These are phyloP conservation scores for Smittium culicis DNA, from an alignment of 371 early-diverging fungal species.

Conservation along the genomic window DNA sequence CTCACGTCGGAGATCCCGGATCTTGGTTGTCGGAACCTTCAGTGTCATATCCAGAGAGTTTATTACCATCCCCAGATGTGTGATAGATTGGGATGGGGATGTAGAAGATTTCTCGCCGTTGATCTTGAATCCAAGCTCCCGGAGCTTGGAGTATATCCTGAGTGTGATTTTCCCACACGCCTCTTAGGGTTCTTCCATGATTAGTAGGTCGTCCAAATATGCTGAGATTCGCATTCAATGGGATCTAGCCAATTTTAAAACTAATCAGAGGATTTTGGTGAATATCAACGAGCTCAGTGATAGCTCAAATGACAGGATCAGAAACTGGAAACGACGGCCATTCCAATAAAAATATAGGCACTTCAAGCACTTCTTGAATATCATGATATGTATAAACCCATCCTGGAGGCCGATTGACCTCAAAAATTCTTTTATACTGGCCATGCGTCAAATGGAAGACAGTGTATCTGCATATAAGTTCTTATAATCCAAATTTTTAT, in stretches of 20 bases:
- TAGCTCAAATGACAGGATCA: slow-evolving; percentile 33
- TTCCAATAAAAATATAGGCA: slow-evolving; percentile 36
- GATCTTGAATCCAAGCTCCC: slow-evolving; percentile 21
- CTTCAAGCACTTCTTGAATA: slow-evolving; percentile 18
- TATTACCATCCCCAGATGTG: slow-evolving; percentile 28
- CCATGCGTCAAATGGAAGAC: slow-evolving; percentile 18
- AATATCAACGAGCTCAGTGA: slow-evolving; percentile 33
- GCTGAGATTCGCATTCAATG: slow-evolving; percentile 25
- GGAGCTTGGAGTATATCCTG: slow-evolving; percentile 18
- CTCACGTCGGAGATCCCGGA: not conserved
- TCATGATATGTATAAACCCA: slow-evolving; percentile 27
- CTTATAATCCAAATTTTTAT: too few relatives aligned
- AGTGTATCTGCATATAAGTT: too few relatives aligned
- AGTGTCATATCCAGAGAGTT: slow-evolving; percentile 15
- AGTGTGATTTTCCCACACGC: slow-evolving; percentile 12
- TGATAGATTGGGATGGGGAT: slow-evolving; percentile 24
- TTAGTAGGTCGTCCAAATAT: slow-evolving; percentile 30
- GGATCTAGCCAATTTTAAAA: slow-evolving; percentile 21
- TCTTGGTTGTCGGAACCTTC: not conserved
- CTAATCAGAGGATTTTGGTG: slow-evolving; percentile 30
- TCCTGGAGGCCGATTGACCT: slow-evolving; percentile 25
- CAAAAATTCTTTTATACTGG: slow-evolving; percentile 20
- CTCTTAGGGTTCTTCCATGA: slow-evolving; percentile 12
- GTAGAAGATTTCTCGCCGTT: slow-evolving; percentile 20
- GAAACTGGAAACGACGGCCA: slow-evolving; percentile 34